Percentiles rank a stretch among this genome's conserved stretches.
Evolutionary conservation across 176 grass and related monocot species (phyloP).

Genomic region (Puya raimondii): DNA sequence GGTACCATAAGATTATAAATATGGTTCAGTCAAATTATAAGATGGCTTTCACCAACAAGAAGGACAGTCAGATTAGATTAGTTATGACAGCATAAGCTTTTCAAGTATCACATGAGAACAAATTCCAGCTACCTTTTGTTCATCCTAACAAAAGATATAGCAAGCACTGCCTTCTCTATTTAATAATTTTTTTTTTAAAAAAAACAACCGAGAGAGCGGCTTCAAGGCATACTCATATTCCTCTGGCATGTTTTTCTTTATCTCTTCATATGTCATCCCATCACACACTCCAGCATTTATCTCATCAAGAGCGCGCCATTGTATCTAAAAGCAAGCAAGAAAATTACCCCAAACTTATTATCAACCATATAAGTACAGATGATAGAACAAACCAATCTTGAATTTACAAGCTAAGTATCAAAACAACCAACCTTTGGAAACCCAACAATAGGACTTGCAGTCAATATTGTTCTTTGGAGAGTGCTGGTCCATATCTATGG

Average conservation of each 20-base stretch:
- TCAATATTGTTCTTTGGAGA: constrained; percentile 93
- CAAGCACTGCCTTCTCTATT: background rate
- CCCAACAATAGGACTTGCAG: constrained; percentile 74
- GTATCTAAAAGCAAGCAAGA: constrained; percentile 56
- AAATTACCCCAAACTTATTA: constrained; percentile 21
- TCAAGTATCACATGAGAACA: too few species aligned
- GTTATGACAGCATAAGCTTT: background rate
- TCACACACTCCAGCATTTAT: constrained; percentile 88
- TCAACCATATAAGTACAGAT: constrained; percentile 9
- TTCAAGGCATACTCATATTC: constrained; percentile 72
- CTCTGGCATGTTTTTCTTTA: constrained; percentile 91
- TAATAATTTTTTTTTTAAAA: background rate
- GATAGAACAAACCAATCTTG: constrained; percentile 9
- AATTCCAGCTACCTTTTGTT: too few species aligned
- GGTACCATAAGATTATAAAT: too few species aligned
- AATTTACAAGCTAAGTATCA: constrained; percentile 4
- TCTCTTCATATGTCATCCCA: constrained; percentile 99
- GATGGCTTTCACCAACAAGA: too few species aligned
- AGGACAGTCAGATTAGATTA: background rate
- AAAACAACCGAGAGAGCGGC: background rate
- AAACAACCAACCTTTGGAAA: constrained; percentile 78
- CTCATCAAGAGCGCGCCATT: constrained; percentile 99
- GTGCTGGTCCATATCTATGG: constrained; percentile 98
- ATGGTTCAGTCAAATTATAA: too few species aligned
- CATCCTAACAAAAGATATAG: background rate